Evolutionary conservation across 345 rosid species (phyloP).

Genomic region (Citrus unshiu): DNA sequence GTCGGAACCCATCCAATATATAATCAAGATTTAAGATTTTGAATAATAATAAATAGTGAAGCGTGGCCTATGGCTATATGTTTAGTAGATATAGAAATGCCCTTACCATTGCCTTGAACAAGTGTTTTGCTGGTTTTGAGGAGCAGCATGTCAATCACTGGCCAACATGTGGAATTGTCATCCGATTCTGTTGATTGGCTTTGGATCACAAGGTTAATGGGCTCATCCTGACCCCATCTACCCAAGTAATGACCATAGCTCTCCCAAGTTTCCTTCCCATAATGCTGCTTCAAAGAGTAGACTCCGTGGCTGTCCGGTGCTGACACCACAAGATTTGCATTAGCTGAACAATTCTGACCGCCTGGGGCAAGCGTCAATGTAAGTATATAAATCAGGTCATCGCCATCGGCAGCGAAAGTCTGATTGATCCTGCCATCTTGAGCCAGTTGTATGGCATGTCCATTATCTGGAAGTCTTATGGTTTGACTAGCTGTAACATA

Average conservation of each 20-base stretch:
- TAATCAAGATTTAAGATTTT: not conserved
- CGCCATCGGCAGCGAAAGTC: constrained; percentile 39
- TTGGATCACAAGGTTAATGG: constrained; percentile 37
- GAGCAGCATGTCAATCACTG: constrained; percentile 42
- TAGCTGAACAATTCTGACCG: constrained; percentile 38
- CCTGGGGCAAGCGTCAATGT: constrained; percentile 35
- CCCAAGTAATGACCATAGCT: constrained; percentile 49
- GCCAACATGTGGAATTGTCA: constrained; percentile 52
- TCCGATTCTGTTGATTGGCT: constrained; percentile 37
- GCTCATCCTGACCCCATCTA: constrained; percentile 34
- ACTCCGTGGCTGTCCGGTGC: constrained; percentile 42
- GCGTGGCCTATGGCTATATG: not conserved
- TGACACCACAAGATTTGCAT: constrained; percentile 32
- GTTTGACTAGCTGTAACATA: constrained; percentile 34
- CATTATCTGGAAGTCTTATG: constrained; percentile 34
- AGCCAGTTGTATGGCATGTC: constrained; percentile 47
- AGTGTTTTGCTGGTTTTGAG: constrained; percentile 31
- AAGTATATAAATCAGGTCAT: constrained; percentile 35
- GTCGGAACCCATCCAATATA: not conserved
- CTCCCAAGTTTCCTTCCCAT: constrained; percentile 41
- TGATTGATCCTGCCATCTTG: constrained; percentile 57
- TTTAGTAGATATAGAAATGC: not conserved
- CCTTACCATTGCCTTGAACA: constrained; percentile 33
- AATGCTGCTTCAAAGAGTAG: constrained; percentile 32
- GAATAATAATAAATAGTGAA: not conserved